Base-by-base conservation (phyloP, 306 rosid species). In the Arachis hypogaea region DNA sequence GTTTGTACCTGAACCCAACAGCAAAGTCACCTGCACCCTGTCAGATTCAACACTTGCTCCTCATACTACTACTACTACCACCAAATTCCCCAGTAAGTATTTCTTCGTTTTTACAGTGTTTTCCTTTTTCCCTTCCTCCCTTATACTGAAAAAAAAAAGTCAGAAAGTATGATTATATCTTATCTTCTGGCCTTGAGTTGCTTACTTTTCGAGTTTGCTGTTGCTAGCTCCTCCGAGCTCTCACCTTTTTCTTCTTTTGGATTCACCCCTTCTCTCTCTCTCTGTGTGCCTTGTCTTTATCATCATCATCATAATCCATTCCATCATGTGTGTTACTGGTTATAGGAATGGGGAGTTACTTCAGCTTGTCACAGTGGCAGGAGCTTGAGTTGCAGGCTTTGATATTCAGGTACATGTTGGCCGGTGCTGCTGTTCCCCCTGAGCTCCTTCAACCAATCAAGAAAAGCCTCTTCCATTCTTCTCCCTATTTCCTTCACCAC, bases 301-400 rank as follows among this genome's bases (percentile, higher is more conserved):
- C 9, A 5, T 71, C 51, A 16, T 56, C 12, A 10, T 10, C 52
- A 47, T 47, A 11, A 6, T 9, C 7, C 45, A 9, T 54, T 3
- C 1, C 29, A 60, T 80, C 8, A n/a, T n/a, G 8, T n/a, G 8
- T 52, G 9, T 52, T 52, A 52, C 10, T 9, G 58, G 54, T 43
- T 43, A 43, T 70, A 94, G 97, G 83, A 70, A 88, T 87, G 90
- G 91, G 89, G 64, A 88, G 92, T 80, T 88, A 56, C 75, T 95
- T 95, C 85, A 95, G 92, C 77, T 55, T 87, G 78, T 84, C 87
- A 28, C 99, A 95, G 84, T 88, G 92, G 98, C 97, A 95, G 63
- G 99, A 95, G 42, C 99, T 95, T 49, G 98, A 95, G 86, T 84
- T 95, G 71, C 99, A 95, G 82, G 93, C 97, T 49, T 75, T 88